These are phyloP conservation scores for Rhizopus delemar DNA, from an alignment of 371 early-diverging fungal genomes.

Conservation along the genomic window DNA sequence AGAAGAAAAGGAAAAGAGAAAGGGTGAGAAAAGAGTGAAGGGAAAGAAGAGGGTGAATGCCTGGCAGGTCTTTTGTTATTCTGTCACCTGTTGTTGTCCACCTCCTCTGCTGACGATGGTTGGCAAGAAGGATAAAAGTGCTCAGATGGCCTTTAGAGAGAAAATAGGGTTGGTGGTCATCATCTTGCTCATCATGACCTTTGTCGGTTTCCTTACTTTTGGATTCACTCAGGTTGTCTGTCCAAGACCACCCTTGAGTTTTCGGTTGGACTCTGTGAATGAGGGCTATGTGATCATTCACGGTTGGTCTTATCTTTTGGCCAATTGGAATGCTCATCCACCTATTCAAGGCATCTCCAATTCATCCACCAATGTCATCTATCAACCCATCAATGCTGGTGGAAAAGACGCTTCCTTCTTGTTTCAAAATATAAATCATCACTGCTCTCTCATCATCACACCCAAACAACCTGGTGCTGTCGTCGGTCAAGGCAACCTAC, in stretches of 20 bases:
- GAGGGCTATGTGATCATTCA: slow-evolving; percentile 56
- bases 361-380: slow-evolving; percentile 55
- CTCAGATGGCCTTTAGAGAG: slow-evolving; percentile 85
- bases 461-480: slow-evolving; percentile 30
- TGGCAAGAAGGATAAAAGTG: slow-evolving; percentile 53
- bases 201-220: slow-evolving; percentile 79
- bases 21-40: not conserved
- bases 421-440: slow-evolving; percentile 71
- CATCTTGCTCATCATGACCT: slow-evolving; percentile 67
- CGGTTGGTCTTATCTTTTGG: slow-evolving; percentile 62
- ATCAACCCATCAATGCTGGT: slow-evolving; percentile 66
- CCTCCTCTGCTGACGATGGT: slow-evolving; percentile 43
- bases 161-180: slow-evolving; percentile 78
- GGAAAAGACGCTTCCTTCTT: slow-evolving; percentile 76
- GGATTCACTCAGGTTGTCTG: slow-evolving; percentile 67
- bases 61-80: slow-evolving; percentile 53
- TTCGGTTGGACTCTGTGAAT: slow-evolving; percentile 41
- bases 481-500: slow-evolving; percentile 38
- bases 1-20: too few relatives aligned
- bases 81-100: slow-evolving; percentile 60
- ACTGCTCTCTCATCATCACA: slow-evolving; percentile 59
- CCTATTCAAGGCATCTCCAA: slow-evolving; percentile 38
- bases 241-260: slow-evolving; percentile 49
- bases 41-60: slow-evolving; percentile 9
- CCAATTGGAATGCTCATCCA: slow-evolving; percentile 61